phyloP scores from a whole-genome alignment of 1,284 basidiomycete genomes.

The Leucoagaricus sp. region DNA sequence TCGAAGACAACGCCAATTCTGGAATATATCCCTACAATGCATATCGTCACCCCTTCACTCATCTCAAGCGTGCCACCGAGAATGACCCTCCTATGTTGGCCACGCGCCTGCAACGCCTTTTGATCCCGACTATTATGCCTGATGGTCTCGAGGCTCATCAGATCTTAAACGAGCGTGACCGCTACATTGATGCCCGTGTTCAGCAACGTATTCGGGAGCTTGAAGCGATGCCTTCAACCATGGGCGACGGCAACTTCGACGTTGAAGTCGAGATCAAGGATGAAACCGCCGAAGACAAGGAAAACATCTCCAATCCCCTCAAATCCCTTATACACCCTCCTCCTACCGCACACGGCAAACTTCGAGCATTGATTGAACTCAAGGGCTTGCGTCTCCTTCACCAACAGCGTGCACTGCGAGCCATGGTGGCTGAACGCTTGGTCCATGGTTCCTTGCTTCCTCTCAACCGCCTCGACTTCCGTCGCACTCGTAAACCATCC shows the following conservation, averaged over 20 bases:
- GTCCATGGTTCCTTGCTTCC: constrained; percentile 91
- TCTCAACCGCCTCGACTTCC: constrained; percentile 90
- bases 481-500: constrained; percentile 84
- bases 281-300: constrained; percentile 42
- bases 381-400: constrained; percentile 90
- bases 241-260: constrained; percentile 76
- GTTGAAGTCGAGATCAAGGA: constrained; percentile 47
- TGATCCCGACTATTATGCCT: constrained; percentile 91
- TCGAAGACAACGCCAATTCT: constrained; percentile 82
- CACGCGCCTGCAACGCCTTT: constrained; percentile 76
- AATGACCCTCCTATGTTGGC: constrained; percentile 61
- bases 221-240: constrained; percentile 80
- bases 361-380: constrained; percentile 92
- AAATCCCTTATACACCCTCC: constrained; percentile 49
- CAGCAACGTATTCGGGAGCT: constrained; percentile 90
- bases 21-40: constrained; percentile 96
- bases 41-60: constrained; percentile 84
- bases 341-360: constrained; percentile 72
- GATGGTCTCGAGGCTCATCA: constrained; percentile 92
- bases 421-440: constrained; percentile 86
- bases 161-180: constrained; percentile 89
- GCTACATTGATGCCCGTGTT: constrained; percentile 89
- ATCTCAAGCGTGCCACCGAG: constrained; percentile 66
- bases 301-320: constrained; percentile 38
- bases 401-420: constrained; percentile 87